A percentile compares a stretch with the other conserved stretches of the same genome.
Evolutionary conservation across 83 land plant species (phyloP).

Genomic region (Picea abies): DNA sequence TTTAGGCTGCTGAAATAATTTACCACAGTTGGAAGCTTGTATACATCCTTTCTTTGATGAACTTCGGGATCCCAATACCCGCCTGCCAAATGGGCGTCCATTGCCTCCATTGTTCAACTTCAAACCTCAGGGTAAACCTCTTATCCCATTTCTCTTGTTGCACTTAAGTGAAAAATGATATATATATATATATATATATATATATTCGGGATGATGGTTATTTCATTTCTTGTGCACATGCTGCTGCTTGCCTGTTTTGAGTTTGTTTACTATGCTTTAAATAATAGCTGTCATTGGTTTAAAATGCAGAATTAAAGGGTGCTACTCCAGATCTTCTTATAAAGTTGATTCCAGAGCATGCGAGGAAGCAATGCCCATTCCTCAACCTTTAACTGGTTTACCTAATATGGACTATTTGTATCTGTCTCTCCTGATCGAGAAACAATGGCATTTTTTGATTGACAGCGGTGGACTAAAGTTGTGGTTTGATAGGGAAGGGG

Average conservation of each 20-base stretch:
- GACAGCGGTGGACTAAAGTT: neutral
- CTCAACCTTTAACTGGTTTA: constrained; percentile 18
- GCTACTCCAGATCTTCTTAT: constrained; percentile 26
- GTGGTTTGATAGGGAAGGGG: neutral
- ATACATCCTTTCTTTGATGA: constrained; percentile 82
- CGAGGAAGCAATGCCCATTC: constrained; percentile 44
- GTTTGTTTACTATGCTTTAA: neutral
- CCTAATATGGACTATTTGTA: neutral
- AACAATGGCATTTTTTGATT: constrained; percentile 11
- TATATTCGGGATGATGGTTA: neutral
- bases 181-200: neutral
- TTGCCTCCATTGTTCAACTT: constrained; percentile 76
- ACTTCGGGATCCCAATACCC: constrained; percentile 64
- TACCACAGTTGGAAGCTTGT: constrained; percentile 60
- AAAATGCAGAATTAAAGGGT: constrained; percentile 31
- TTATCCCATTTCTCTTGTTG: neutral
- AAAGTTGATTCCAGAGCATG: constrained; percentile 42
- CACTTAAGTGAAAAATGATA: neutral
- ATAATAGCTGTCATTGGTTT: neutral
- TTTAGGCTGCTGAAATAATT: neutral
- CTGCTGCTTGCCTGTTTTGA: neutral
- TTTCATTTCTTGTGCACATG: constrained; percentile 13
- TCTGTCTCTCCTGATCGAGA: neutral
- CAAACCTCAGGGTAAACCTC: constrained; percentile 60
- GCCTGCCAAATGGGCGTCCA: constrained; percentile 75